Percentiles rank a stretch among this genome's conserved stretches.
Evolutionary conservation across 1,284 basidiomycete species (phyloP).

Genomic region (Pseudozyma tsukubaensis): DNA sequence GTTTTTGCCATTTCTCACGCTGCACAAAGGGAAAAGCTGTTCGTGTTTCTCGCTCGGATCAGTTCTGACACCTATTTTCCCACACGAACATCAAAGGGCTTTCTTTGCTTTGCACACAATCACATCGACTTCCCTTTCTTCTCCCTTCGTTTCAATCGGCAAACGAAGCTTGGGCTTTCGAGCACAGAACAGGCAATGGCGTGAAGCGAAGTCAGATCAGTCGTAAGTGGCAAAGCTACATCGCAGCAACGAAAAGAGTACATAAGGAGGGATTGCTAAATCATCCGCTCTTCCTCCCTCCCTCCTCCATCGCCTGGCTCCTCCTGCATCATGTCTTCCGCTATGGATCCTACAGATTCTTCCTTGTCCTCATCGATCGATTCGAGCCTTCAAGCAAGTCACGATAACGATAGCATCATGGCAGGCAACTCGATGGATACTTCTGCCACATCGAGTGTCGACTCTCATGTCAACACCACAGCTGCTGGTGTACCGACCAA

Average conservation of each 20-base stretch:
- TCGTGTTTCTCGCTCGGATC: not conserved
- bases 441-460: slow-evolving; percentile 11
- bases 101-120: not conserved
- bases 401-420: slow-evolving; percentile 3
- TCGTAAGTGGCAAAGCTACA: not conserved
- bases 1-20: no score
- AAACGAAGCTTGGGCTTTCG: no score
- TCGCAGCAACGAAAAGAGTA: not conserved
- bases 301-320: not conserved
- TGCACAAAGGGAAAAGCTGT: no score
- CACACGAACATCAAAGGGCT: not conserved
- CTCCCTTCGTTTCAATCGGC: slow-evolving; percentile 2
- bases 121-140: no score
- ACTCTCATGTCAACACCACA: not conserved
- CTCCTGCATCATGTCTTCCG: slow-evolving; percentile 7
- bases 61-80: not conserved
- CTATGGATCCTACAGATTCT: not conserved
- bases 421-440: not conserved
- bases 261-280: not conserved
- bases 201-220: no score
- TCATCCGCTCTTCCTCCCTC: not conserved
- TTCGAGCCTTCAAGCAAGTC: no score
- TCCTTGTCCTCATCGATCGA: not conserved
- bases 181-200: no score
- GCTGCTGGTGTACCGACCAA: slow-evolving; percentile 1